Evolutionary conservation across 2,329 filamentous ascomycete genomes (phyloP), one percentile per base, ranked within the genome.

Genomic region (Paecilomyces niveus): DNA sequence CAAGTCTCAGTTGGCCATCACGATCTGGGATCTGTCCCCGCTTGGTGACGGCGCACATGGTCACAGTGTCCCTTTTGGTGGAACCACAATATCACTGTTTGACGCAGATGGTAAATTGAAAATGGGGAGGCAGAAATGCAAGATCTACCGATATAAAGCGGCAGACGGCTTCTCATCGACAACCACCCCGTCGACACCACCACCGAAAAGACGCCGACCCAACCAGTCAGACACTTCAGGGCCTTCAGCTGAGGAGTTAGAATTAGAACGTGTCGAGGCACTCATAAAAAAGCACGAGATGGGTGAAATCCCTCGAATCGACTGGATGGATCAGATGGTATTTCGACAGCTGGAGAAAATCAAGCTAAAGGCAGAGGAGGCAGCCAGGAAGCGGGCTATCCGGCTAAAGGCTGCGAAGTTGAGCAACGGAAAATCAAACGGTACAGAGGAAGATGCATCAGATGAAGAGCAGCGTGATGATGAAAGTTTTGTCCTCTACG

Each of bases 231-330:
- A 75, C 56, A 68, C 70, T 1, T 74, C 81, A 1, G 77, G 81
- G 1, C 72, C 78, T 0, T 77, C 84, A n/a, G 85, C 89, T 58
- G 88, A 88, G 65, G 86, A 95, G 60, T 86, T 90, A 56, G 94
- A 99, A 74, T 82, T 97, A 61, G 92, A 97, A 67, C 83, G 94
- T 18, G 83, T 99, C 65, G 92, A 97, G 69, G 88, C 86, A 57
- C 75, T 97, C 22, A 89, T 99, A 71, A 99, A 99, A 76, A 96
- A 96, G 75, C 94, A 97, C 70, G 95, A 99, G 71, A 95, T 97
- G 89, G 92, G 92, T 18, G 94, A 99, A 71, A 93, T 99, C 26
- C 87, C 90, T 0, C 85, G 92, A 15, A 89, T 96, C 54, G 90
- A 95, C 67, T 99, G 94, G 95, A 83, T 99, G 51, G 94, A 99